Percentiles rank a stretch among this genome's conserved stretches.
phyloP scores from a whole-genome alignment of 2,329 filamentous ascomycete species.

The Sarocladium oryzae region DNA sequence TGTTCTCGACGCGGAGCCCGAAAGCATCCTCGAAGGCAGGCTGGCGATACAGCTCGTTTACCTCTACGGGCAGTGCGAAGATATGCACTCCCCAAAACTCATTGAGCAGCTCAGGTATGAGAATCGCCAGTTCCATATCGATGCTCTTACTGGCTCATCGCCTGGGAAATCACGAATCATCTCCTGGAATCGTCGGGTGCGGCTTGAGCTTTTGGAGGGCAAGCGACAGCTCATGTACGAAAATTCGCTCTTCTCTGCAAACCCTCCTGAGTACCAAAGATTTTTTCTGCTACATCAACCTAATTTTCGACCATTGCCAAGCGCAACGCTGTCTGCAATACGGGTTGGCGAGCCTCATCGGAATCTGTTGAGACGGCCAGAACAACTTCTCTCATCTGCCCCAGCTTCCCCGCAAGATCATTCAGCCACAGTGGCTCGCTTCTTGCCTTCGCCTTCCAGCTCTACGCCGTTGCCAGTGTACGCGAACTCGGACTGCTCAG shows the following conservation, averaged over 20 bases:
- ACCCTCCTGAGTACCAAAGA: neutral
- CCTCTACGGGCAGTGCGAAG: neutral
- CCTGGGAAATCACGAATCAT: neutral
- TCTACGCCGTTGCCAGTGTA: too few relatives aligned
- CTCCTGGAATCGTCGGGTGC: neutral
- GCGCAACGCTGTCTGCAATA: too few relatives aligned
- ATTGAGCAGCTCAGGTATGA: neutral
- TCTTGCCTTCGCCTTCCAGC: too few relatives aligned
- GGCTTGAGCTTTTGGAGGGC: neutral
- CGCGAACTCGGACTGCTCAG: too few relatives aligned
- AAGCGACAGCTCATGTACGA: neutral
- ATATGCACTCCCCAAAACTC: neutral
- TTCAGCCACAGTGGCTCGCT: too few relatives aligned
- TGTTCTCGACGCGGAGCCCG: neutral
- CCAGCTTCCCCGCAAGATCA: too few relatives aligned
- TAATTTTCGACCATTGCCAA: neutral
- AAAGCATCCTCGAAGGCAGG: neutral
- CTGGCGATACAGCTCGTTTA: neutral
- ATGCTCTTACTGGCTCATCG: neutral
- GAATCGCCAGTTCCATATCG: neutral
- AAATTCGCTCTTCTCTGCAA: neutral
- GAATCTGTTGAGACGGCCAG: too few relatives aligned
- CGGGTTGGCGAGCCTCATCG: too few relatives aligned
- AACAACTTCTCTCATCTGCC: too few relatives aligned
- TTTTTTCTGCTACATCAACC: neutral